Percentiles rank a stretch among this genome's conserved stretches.
Evolutionary conservation across 768 basidiomycete genomes (phyloP).

Genomic region (Termitomyces sp.): DNA sequence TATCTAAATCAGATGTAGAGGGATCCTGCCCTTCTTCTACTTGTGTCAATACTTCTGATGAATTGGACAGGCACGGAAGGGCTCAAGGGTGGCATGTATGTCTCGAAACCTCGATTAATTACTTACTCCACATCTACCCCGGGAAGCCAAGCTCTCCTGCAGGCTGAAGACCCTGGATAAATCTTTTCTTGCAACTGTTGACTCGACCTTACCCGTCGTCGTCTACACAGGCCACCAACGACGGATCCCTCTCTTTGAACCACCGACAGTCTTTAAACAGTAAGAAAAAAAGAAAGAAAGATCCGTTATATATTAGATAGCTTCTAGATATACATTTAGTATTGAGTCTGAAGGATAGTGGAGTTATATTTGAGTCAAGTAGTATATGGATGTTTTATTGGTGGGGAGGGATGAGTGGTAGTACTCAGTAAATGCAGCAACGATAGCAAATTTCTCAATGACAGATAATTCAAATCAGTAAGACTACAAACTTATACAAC

Average conservation of each 20-base stretch:
- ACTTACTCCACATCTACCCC: background rate
- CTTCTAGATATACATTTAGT: slow-evolving; percentile 10
- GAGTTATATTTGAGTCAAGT: too few relatives aligned
- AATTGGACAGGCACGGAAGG: background rate
- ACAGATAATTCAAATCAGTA: background rate
- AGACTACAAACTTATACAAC: too few relatives aligned
- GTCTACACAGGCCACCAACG: too few relatives aligned
- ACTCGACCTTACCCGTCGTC: background rate
- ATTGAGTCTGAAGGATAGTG: background rate
- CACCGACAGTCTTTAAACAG: too few relatives aligned
- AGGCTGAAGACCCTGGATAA: too few relatives aligned
- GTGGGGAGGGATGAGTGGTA: background rate
- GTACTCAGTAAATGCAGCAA: background rate
- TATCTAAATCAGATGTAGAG: background rate
- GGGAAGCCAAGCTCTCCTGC: background rate
- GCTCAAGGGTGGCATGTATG: background rate
- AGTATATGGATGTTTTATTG: too few relatives aligned
- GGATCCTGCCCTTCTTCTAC: background rate
- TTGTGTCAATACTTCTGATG: background rate
- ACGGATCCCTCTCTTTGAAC: too few relatives aligned
- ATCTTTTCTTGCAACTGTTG: background rate
- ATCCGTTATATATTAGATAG: background rate
- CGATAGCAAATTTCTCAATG: background rate
- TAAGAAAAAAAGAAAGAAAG: background rate
- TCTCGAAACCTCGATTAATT: background rate